Base-by-base conservation (phyloP, 352 stramenopile species). In the Phytopythium helicoides region DNA sequence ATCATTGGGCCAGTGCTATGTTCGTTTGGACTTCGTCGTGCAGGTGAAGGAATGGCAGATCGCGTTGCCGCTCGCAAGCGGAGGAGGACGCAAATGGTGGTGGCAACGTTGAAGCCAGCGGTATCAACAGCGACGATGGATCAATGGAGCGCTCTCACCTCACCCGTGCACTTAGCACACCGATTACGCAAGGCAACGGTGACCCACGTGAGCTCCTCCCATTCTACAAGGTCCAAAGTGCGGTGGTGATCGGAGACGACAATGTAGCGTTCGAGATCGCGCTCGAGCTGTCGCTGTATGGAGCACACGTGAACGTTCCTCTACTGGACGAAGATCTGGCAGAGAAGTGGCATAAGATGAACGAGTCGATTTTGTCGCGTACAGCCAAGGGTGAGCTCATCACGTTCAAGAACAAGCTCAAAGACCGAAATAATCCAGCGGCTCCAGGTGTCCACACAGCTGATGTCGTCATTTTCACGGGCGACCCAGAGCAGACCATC, bases 271-370 rank as follows among this genome's bases (percentile, higher is more conserved):
- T 86, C 58, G 72, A 86, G 45, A 60, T 86, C 19, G 73, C 74
- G 18, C 64, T 88, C 16, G 65, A 86, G 48, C 56, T 88, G 15
- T 85, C 70, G 42, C 61, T 86, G 12, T 80, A 84, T 44, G 77
- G 77, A 15, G 77, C 77, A 5, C 64, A 67, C 40, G 74, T 88
- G 18, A 83, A 79, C 38, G 62, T 84, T 3, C 74, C 74, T 36
- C 47, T 85, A 14, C 64, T 88, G 33, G 72, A 86, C 36, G 68
- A 86, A 37, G 72, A 81, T 44, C 71, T 74, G 11, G 71, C 66
- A 14, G 70, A 77, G 9, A 84, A 85, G 51, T 86, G 74, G 74
- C 69, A 71, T 21, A 54, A 71, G n/a, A 82, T 87, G 58, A 83
- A 84, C 53, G 70, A 84, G 21, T 72, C 68, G 14, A 86, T 85